Evolutionary conservation across 306 rosid genomes (phyloP).

Genomic region (Sphenostylis stenocarpa): DNA sequence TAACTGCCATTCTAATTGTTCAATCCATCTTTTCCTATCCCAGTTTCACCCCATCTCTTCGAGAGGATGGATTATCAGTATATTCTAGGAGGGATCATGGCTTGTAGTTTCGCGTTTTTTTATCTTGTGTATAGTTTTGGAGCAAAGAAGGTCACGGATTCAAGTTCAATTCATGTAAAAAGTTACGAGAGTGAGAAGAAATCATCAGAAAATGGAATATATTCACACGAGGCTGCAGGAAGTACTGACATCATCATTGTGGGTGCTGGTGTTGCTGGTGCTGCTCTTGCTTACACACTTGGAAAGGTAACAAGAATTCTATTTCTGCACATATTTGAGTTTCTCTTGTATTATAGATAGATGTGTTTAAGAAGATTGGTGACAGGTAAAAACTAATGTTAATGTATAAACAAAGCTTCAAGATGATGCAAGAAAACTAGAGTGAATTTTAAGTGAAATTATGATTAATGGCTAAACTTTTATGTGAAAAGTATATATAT

Average conservation of each 20-base stretch:
- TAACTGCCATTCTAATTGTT: background rate
- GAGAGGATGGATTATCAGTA: constrained; percentile 60
- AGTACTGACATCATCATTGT: constrained; percentile 41
- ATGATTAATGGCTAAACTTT: background rate
- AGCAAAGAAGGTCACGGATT: constrained; percentile 38
- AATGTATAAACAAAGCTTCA: background rate
- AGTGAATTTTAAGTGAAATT: background rate
- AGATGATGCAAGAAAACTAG: background rate
- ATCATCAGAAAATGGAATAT: constrained; percentile 37
- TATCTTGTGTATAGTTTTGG: constrained; percentile 37
- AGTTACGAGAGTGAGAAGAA: constrained; percentile 26
- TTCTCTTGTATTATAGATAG: constrained; percentile 1
- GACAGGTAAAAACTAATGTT: background rate
- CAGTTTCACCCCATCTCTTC: background rate
- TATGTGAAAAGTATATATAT: background rate
- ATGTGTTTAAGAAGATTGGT: background rate
- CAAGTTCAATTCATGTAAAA: constrained; percentile 34
- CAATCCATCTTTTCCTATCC: background rate
- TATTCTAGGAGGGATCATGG: constrained; percentile 45
- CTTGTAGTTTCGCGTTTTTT: constrained; percentile 40
- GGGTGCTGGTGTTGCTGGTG: constrained; percentile 59
- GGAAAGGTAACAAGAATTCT: constrained; percentile 55
- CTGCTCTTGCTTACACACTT: constrained; percentile 53
- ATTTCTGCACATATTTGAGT: background rate
- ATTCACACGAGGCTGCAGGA: constrained; percentile 22